Base-by-base conservation (phyloP, 2,329 filamentous ascomycete genomes). In the Helotiales sp. region DNA sequence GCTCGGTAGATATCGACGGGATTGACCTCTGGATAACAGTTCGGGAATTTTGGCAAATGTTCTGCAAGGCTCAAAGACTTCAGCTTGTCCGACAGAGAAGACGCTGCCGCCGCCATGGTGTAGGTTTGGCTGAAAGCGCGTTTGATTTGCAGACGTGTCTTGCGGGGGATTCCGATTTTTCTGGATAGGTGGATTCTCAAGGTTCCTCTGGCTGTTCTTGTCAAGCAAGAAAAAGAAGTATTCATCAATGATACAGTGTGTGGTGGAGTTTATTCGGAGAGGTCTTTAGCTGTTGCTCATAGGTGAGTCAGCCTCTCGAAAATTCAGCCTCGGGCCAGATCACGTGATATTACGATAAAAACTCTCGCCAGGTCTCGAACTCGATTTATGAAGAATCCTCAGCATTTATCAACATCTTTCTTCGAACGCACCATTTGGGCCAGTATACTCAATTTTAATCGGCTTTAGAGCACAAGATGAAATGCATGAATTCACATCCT, bases 1-100 rank as follows among this genome's bases (percentile, higher is more conserved):
- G 86, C 84, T 59, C 91, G 83, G 79, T 92, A 96, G 60, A 93
- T 81, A 69, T 95, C 91, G 68, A 90, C 79, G 3, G 89, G 87
- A 76, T 95, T 95, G 66, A 82, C 76, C 29, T 87, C 81, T 55
- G 89, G 89, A 69, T 87, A 78, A 67, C 80, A 84, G 70, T 79
- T 79, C 36, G 84, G 80, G 69, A 78, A 86, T 57, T 66, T 62
- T 12, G 63, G 60, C 15, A 71, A 44, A 48, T 65, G 63, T 7
- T 55, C 53, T 30, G 54, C 50, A 12, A 72, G 56, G 27, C 62
- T 64, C 55, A 72, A 52, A 42, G 62, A 54, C 52, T 65, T 64
- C 48, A 73, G 68, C 49, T 67, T 66, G 52, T 69, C 65, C 19
- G 63, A 60, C 40, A 64, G 50, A 38, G 42, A 31, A 55, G 63